These are phyloP conservation scores for Lagerstroemia speciosa DNA, from an alignment of 345 rosid species.

Conservation along the genomic window DNA sequence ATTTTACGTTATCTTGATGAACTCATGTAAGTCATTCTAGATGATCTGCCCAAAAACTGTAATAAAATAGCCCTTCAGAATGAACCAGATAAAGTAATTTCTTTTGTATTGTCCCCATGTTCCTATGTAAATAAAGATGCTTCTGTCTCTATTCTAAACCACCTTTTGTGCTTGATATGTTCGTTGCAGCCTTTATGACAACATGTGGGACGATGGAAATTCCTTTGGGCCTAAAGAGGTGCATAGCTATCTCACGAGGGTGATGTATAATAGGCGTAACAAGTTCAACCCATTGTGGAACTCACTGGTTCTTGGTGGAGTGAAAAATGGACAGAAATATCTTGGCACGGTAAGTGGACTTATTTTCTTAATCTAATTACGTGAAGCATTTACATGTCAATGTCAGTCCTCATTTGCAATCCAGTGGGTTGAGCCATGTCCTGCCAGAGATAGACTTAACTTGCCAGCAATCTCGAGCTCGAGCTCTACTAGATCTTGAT, in stretches of 20 bases:
- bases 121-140: conserved; percentile 7
- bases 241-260: conserved; percentile 85
- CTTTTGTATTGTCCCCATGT: background rate
- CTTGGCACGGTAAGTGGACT: conserved; percentile 66
- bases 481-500: no score
- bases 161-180: conserved; percentile 6
- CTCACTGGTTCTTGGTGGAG: conserved; percentile 92
- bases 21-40: conserved; percentile 47
- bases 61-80: background rate
- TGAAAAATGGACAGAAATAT: conserved; percentile 85
- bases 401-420: no score
- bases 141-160: background rate
- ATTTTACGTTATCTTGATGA: conserved; percentile 79
- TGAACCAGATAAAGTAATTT: background rate
- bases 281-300: conserved; percentile 96
- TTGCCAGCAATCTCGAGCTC: no score
- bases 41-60: background rate
- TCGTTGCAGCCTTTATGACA: conserved; percentile 73
- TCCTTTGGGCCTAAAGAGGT: conserved; percentile 98
- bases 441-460: no score
- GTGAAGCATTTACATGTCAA: background rate
- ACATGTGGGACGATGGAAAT: conserved; percentile 99
- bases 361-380: background rate
- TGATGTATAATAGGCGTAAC: conserved; percentile 96
- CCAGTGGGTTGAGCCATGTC: no score